These are phyloP conservation scores for Malus sylvestris DNA, from an alignment of 306 rosid species.

Conservation along the genomic window DNA sequence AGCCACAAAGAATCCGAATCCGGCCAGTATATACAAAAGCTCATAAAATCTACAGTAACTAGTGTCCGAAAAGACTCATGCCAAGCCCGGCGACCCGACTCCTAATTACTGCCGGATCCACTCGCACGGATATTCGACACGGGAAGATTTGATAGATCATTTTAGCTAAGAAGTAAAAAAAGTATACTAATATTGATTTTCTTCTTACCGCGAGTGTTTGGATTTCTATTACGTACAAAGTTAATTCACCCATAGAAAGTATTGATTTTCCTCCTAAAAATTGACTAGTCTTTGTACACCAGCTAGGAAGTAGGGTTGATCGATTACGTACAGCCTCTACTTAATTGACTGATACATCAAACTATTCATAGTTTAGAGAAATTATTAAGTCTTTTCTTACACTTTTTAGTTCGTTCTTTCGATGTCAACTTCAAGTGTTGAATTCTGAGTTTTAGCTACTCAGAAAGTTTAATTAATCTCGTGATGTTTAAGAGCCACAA, in stretches of 20 bases:
- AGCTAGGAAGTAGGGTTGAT: not conserved
- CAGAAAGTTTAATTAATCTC: not conserved
- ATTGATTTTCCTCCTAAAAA: not conserved
- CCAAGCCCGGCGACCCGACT: not conserved
- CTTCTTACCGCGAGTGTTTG: not conserved
- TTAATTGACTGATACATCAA: not conserved
- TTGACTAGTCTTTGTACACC: not conserved
- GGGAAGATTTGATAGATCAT: not conserved
- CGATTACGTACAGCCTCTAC: not conserved
- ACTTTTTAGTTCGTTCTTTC: not conserved
- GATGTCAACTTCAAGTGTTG: not conserved
- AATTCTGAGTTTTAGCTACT: not conserved
- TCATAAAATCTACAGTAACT: not conserved
- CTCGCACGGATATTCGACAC: constrained; percentile 1
- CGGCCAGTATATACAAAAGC: not conserved
- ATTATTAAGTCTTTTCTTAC: not conserved
- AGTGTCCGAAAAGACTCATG: not conserved
- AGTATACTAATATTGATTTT: no score
- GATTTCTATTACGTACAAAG: not conserved
- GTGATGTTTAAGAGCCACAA: not conserved
- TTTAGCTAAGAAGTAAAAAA: no score
- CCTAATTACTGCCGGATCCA: not conserved
- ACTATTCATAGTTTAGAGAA: not conserved
- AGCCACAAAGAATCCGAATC: not conserved
- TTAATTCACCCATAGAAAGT: not conserved